phyloP scores from a whole-genome alignment of 2,329 filamentous ascomycete species.

The Colletotrichum tabaci region DNA sequence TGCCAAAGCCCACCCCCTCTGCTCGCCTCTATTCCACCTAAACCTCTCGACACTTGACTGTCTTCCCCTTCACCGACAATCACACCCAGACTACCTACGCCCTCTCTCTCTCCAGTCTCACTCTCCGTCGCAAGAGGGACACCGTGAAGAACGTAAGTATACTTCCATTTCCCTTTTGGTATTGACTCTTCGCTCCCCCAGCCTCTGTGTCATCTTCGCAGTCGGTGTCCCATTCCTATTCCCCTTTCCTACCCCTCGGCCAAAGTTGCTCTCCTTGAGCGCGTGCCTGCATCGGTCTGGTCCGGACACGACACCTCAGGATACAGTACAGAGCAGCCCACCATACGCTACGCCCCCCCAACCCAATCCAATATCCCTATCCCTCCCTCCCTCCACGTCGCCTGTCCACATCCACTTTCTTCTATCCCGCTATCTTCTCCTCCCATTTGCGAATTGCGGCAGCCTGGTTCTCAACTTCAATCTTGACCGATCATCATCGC shows the following conservation, averaged over 20 bases:
- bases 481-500: slow-evolving; percentile 28
- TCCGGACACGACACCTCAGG: slow-evolving; percentile 43
- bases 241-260: slow-evolving; percentile 33
- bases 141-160: slow-evolving; percentile 40
- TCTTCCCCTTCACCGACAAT: slow-evolving; percentile 43
- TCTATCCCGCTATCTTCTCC: slow-evolving; percentile 40
- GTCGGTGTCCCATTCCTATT: slow-evolving; percentile 27
- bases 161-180: slow-evolving; percentile 14
- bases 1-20: slow-evolving; percentile 42
- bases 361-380: slow-evolving; percentile 42
- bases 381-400: slow-evolving; percentile 42
- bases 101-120: slow-evolving; percentile 15
- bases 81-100: slow-evolving; percentile 22
- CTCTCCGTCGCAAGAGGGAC: slow-evolving; percentile 37
- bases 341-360: slow-evolving; percentile 34
- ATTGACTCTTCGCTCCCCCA: slow-evolving; percentile 12
- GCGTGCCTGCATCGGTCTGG: slow-evolving; percentile 41
- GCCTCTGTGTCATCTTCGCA: slow-evolving; percentile 30
- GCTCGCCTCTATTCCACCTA: slow-evolving; percentile 38
- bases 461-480: slow-evolving; percentile 39
- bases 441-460: slow-evolving; percentile 41
- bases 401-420: slow-evolving; percentile 42
- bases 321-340: slow-evolving; percentile 38
- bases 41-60: slow-evolving; percentile 41
- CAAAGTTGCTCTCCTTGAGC: slow-evolving; percentile 40